These are phyloP conservation scores for Pythium scleroteichum DNA, from an alignment of 352 stramenopile species.

Conservation along the genomic window DNA sequence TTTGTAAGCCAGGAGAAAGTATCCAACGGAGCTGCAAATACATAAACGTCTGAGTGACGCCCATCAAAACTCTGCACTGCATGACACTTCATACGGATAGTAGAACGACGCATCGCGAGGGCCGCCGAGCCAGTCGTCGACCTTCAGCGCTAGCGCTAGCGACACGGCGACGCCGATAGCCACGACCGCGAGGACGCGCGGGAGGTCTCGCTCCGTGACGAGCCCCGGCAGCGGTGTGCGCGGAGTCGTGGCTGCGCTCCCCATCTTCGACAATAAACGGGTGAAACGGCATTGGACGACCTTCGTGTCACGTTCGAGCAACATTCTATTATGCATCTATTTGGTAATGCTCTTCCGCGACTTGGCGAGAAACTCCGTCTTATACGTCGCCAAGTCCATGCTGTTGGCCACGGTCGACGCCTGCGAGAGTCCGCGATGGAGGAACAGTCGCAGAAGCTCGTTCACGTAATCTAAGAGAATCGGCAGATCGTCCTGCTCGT, in stretches of 20 bases:
- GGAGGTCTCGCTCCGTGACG: slow-evolving; percentile 56
- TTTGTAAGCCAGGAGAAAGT: slow-evolving; percentile 56
- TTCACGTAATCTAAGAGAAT: slow-evolving; percentile 66
- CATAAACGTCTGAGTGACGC: neutral
- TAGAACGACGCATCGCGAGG: slow-evolving; percentile 45
- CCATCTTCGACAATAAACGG: slow-evolving; percentile 13
- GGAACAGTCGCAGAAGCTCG: slow-evolving; percentile 77
- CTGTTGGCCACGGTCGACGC: slow-evolving; percentile 76
- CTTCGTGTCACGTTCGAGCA: slow-evolving; percentile 26
- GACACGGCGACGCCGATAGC: slow-evolving; percentile 35
- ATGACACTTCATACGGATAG: slow-evolving; percentile 47
- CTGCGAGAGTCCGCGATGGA: slow-evolving; percentile 77
- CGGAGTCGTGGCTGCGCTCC: slow-evolving; percentile 7
- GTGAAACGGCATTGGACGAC: slow-evolving; percentile 18
- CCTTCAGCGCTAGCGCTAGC: slow-evolving; percentile 44
- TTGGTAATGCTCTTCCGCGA: neutral
- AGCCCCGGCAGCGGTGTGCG: slow-evolving; percentile 48
- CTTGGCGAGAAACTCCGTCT: slow-evolving; percentile 37
- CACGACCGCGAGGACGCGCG: slow-evolving; percentile 38
- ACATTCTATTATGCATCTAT: slow-evolving; percentile 26
- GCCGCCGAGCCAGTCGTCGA: slow-evolving; percentile 53
- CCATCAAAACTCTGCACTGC: neutral
- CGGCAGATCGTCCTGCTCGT: slow-evolving; percentile 76
- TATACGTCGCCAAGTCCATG: slow-evolving; percentile 65
- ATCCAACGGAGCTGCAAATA: slow-evolving; percentile 42